Base-by-base conservation (phyloP, 2,329 filamentous ascomycete species). In the Botrytis fabae region DNA sequence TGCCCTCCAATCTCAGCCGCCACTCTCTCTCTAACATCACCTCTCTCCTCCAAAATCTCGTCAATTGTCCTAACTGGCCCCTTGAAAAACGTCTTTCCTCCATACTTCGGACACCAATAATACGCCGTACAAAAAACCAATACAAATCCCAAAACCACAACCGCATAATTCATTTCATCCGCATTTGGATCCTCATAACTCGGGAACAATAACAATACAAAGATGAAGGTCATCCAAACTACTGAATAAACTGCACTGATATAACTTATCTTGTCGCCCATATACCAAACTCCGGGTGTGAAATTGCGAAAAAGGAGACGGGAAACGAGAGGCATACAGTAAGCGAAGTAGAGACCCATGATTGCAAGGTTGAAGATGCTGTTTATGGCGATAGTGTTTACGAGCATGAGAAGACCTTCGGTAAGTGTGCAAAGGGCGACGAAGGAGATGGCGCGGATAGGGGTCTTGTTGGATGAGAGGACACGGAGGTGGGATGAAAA, bases 331-430 rank as follows among this genome's bases (percentile, higher is more conserved):
- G 80, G 80, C 80, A 81, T 80, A 64, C 78, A 80, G 73, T 81
- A 81, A 12, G 80, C 79, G 62, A 81, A 80, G 73, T 81, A 81
- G 42, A 81, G 77, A 25, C 80, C 80, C 78, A 80, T 81, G 60
- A 81, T 81, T 5, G 79, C 79, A 28, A 81, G 73, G 75, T 82
- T 79, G 77, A 81, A 80, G 69, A 80, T 77, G 28, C 79, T 79
- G 76, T 82, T 76, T 64, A 81, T 79, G 71, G 80, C 75, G 69
- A 81, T 79, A 38, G 79, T 78, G 68, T 80, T 81, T 59, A 81
- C 76, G 71, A 81, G 77, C 78, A 81, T 81, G 40, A 81, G 78
- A 40, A 81, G 78, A 7, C 80, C 80, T 76, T 81, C 80, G 22
- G 73, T 46, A 14, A 80, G 75, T 2, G 78, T 76, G 42, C 77